Evolutionary conservation across 2,329 filamentous ascomycete species (phyloP).

Genomic region (Curvularia sp.): DNA sequence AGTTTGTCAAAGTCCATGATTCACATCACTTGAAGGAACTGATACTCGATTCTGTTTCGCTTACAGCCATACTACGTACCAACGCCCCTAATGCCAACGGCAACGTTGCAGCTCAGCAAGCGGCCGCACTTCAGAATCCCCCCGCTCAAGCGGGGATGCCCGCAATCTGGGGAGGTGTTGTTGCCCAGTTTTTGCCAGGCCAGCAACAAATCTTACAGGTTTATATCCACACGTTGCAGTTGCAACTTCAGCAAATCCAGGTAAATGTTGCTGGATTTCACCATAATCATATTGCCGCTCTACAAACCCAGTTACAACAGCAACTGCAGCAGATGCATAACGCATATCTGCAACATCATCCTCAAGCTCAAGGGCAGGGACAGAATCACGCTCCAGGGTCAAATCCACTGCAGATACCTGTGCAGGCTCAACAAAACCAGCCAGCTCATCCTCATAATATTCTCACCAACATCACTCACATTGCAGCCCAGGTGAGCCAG

Average conservation of each 20-base stretch:
- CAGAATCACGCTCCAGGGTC: conserved; percentile 4
- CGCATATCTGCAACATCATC: conserved; percentile 3
- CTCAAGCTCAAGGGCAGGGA: background rate
- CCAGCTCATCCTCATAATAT: conserved; percentile 10
- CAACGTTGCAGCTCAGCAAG: conserved; percentile 10
- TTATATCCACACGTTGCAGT: conserved; percentile 28
- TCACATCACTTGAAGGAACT: conserved; percentile 60
- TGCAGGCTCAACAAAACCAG: conserved; percentile 9
- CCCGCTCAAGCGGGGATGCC: conserved; percentile 7
- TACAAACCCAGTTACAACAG: conserved; percentile 29
- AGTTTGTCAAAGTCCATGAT: conserved; percentile 60
- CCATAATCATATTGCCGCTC: conserved; percentile 21
- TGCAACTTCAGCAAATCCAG: conserved; percentile 35
- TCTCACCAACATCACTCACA: conserved; percentile 7
- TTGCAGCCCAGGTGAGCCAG: conserved; percentile 17
- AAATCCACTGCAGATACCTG: background rate
- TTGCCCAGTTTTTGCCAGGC: conserved; percentile 18
- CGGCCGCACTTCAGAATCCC: conserved; percentile 3
- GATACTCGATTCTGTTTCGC: conserved; percentile 69
- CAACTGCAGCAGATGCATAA: conserved; percentile 15
- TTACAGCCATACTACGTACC: conserved; percentile 54
- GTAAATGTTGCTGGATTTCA: conserved; percentile 23
- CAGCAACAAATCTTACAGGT: conserved; percentile 26
- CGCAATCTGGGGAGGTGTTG: conserved; percentile 14
- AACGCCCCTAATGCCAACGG: conserved; percentile 12